These are phyloP conservation scores for Anthracocystis panici-leucophaei DNA, from an alignment of 1,284 basidiomycete species.

Conservation along the genomic window DNA sequence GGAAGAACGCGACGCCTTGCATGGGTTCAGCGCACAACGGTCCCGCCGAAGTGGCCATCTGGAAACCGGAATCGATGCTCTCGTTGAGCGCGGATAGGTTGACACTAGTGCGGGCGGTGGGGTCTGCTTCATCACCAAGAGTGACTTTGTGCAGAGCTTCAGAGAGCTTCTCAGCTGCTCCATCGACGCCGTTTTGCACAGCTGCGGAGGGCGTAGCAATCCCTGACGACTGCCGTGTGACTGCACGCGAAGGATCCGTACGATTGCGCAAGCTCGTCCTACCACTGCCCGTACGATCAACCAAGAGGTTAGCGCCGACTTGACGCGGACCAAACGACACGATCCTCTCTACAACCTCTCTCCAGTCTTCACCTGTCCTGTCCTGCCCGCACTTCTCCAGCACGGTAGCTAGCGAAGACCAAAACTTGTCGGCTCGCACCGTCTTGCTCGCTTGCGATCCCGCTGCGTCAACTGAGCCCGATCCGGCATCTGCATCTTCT, in stretches of 20 bases:
- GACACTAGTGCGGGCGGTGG: background rate
- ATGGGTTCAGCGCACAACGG: conserved; percentile 95
- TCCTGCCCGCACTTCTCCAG: conserved; percentile 71
- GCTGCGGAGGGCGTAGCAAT: conserved; percentile 28
- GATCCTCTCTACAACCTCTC: conserved; percentile 78
- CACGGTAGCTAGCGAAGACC: conserved; percentile 78
- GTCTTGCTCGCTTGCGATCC: conserved; percentile 48
- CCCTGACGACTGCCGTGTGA: conserved; percentile 29
- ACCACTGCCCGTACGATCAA: conserved; percentile 74
- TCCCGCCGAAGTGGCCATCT: conserved; percentile 91
- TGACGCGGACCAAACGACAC: conserved; percentile 93
- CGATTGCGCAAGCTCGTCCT: conserved; percentile 26
- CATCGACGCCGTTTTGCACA: background rate
- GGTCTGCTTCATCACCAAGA: conserved; percentile 20
- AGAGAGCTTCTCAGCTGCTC: conserved; percentile 20
- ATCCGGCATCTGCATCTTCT: conserved; percentile 22
- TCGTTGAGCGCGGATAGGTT: conserved; percentile 55
- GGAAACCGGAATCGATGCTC: conserved; percentile 89
- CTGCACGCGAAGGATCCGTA: conserved; percentile 31
- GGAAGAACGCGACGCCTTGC: conserved; percentile 90
- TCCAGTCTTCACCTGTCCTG: conserved; percentile 84
- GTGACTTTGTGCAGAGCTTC: conserved; percentile 30
- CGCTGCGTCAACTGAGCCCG: conserved; percentile 30
- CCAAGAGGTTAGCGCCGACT: conserved; percentile 86
- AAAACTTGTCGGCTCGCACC: conserved; percentile 77